Conservation (phyloP, 768 basidiomycete species). For the Pleurotus ostreatus region DNA sequence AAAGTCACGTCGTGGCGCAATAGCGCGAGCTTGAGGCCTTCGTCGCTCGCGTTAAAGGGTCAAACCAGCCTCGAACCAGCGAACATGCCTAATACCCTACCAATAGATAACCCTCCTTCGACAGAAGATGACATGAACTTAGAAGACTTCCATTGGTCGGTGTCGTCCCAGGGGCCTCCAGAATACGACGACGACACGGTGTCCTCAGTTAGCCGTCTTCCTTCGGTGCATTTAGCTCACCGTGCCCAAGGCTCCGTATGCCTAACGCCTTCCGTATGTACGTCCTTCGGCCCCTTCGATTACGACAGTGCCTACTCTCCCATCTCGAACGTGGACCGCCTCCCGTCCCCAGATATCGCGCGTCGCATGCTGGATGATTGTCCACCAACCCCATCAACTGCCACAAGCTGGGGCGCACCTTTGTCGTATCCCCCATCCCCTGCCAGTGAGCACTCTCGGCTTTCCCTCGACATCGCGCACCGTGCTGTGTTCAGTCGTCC, state of each 20-base stretch:
- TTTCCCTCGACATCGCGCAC: constrained; percentile 44
- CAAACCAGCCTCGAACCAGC: constrained; percentile 48
- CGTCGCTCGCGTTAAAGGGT: constrained; percentile 43
- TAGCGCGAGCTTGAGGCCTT: constrained; percentile 45
- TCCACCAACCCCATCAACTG: constrained; percentile 47
- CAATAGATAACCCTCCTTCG: constrained; percentile 21
- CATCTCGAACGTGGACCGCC: constrained; percentile 27
- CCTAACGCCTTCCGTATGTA: constrained; percentile 48
- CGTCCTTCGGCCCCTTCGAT: constrained; percentile 54
- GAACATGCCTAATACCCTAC: constrained; percentile 44
- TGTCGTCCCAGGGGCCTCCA: constrained; percentile 63
- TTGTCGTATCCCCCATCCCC: constrained; percentile 29
- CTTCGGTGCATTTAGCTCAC: constrained; percentile 54
- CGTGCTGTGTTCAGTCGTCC: constrained; percentile 41
- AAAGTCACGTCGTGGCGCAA: constrained; percentile 68
- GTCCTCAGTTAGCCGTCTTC: constrained; percentile 32
- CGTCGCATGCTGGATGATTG: constrained; percentile 50
- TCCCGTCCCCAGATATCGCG: constrained; percentile 58
- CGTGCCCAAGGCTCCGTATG: constrained; percentile 55
- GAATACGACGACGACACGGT: constrained; percentile 35
- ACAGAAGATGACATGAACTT: constrained; percentile 47
- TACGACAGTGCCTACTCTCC: constrained; percentile 34
- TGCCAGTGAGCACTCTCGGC: constrained; percentile 18
- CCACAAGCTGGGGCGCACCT: constrained; percentile 44
- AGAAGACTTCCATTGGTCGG: constrained; percentile 68